phyloP scores from a whole-genome alignment of 495 filamentous ascomycete species.

The Bacidia rubella region DNA sequence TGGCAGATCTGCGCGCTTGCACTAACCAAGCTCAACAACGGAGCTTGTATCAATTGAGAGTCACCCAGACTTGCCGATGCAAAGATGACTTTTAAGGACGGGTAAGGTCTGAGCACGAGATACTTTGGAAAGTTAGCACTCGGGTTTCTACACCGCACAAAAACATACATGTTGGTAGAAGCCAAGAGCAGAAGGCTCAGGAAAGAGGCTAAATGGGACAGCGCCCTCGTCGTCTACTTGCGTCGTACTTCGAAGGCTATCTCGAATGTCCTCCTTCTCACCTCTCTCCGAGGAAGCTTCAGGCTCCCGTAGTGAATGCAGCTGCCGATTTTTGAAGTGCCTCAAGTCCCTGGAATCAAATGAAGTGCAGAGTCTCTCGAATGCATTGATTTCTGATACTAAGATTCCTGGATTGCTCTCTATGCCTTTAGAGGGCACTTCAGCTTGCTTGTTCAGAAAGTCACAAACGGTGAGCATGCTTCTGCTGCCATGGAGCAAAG shows the following conservation, averaged over 20 bases:
- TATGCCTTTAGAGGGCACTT: constrained; percentile 24
- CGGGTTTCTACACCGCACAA: background rate
- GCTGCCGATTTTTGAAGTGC: too few species aligned
- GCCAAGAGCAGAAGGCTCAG: constrained; percentile 17
- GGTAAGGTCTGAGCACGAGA: constrained; percentile 46
- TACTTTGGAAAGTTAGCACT: constrained; percentile 28
- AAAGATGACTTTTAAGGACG: constrained; percentile 50
- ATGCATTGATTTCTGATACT: constrained; percentile 21
- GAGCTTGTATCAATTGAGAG: constrained; percentile 46
- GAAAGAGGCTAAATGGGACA: background rate
- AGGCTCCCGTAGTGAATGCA: too few species aligned
- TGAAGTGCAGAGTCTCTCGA: constrained; percentile 45
- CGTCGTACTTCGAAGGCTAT: too few species aligned
- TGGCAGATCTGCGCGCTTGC: constrained; percentile 37
- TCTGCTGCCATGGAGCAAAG: constrained; percentile 4
- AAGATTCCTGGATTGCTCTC: background rate
- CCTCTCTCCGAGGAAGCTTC: too few species aligned
- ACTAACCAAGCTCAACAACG: constrained; percentile 44
- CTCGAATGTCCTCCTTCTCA: too few species aligned
- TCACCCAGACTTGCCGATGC: constrained; percentile 48
- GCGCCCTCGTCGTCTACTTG: background rate
- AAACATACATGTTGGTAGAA: constrained; percentile 34
- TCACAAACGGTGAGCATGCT: background rate
- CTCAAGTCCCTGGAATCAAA: constrained; percentile 46
- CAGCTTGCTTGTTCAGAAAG: constrained; percentile 9